phyloP scores from a whole-genome alignment of 164 flowering plant genomes.

The Tinospora cordifolia region DNA sequence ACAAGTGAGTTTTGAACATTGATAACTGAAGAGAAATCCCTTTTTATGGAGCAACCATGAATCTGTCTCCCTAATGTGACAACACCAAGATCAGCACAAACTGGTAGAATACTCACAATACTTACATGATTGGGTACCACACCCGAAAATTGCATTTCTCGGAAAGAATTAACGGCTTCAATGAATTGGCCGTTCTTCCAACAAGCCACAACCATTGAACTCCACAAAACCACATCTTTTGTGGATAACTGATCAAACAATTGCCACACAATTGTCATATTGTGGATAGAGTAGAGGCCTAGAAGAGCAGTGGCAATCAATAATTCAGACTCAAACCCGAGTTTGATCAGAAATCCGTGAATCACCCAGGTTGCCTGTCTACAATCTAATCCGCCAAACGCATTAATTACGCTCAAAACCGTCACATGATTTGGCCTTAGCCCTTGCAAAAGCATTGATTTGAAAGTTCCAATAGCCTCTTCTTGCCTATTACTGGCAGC shows the following conservation, averaged over 20 bases:
- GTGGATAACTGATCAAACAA: slow-evolving; percentile 28
- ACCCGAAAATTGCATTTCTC: slow-evolving; percentile 36
- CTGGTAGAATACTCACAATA: slow-evolving; percentile 41
- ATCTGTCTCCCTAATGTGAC: slow-evolving; percentile 41
- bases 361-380: slow-evolving; percentile 17
- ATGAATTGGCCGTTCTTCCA: slow-evolving; percentile 29
- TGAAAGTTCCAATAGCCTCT: slow-evolving; percentile 34
- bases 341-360: slow-evolving; percentile 37
- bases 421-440: slow-evolving; percentile 39
- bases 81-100: slow-evolving; percentile 42
- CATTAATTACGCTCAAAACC: slow-evolving; percentile 30
- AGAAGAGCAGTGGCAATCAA: slow-evolving; percentile 40
- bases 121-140: slow-evolving; percentile 42
- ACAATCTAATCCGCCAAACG: slow-evolving; percentile 17
- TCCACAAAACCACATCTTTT: slow-evolving; percentile 55
- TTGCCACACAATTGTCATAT: slow-evolving; percentile 22
- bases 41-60: slow-evolving; percentile 40
- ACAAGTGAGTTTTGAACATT: slow-evolving; percentile 43
- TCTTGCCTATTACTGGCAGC: slow-evolving; percentile 21
- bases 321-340: slow-evolving; percentile 39
- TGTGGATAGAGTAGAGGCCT: slow-evolving; percentile 32
- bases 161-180: slow-evolving; percentile 32
- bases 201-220: slow-evolving; percentile 43
- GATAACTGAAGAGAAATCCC: slow-evolving; percentile 19
- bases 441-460: slow-evolving; percentile 30